A percentile compares a stretch with the other conserved stretches of the same genome.
These are phyloP conservation scores for Euryodendron excelsum DNA, from an alignment of 148 eudicot genomes.

Conservation along the genomic window DNA sequence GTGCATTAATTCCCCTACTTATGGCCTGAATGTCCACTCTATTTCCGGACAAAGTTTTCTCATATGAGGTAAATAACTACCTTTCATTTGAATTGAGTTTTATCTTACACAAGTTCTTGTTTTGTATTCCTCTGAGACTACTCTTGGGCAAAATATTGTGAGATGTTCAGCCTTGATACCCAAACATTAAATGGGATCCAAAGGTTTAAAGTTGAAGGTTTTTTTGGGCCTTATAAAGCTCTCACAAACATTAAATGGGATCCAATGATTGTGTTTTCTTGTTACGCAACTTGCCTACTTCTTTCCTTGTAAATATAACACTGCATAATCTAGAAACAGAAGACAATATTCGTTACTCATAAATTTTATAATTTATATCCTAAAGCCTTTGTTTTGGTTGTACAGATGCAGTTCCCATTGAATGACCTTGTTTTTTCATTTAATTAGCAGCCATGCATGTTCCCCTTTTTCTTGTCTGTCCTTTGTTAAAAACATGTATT, in stretches of 20 bases:
- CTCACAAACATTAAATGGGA: no score
- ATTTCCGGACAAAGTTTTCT: conserved; percentile 73
- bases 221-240: not conserved
- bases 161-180: not conserved
- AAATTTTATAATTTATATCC: conserved; percentile 1
- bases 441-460: not conserved
- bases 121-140: not conserved
- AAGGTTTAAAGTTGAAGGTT: not conserved
- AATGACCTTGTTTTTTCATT: no score
- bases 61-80: conserved; percentile 62
- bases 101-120: not conserved
- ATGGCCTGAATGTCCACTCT: conserved; percentile 75
- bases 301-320: not conserved
- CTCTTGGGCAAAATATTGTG: not conserved
- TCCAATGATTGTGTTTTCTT: not conserved
- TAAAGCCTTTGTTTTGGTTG: not conserved
- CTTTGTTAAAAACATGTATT: not conserved
- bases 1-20: conserved; percentile 84
- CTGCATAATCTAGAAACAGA: not conserved
- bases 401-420: not conserved
- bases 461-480: not conserved
- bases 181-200: not conserved
- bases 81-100: not conserved
- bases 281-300: not conserved
- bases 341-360: not conserved